A percentile compares a stretch with the other conserved stretches of the same genome.
phyloP scores from a whole-genome alignment of 352 stramenopile genomes.

The Globisporangium parvum region DNA sequence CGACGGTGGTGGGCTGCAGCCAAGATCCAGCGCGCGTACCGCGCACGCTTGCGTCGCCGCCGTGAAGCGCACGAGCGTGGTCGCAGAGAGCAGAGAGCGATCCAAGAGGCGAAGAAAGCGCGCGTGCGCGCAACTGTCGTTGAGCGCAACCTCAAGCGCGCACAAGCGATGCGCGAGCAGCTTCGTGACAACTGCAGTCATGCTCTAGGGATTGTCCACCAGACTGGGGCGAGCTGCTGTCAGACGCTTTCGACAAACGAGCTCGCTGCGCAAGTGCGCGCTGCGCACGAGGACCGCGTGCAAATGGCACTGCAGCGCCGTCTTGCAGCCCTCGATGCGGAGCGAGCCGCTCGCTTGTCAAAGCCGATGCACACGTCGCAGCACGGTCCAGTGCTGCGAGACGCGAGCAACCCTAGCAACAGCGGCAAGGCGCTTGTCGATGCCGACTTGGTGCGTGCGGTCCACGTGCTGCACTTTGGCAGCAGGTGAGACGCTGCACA shows the following conservation, averaged over 20 bases:
- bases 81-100: conserved; percentile 19
- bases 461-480: conserved; percentile 28
- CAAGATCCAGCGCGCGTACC: conserved; percentile 30
- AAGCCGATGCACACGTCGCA: neutral
- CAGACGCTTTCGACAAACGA: neutral
- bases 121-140: conserved; percentile 30
- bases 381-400: neutral
- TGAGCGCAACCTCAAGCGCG: conserved; percentile 33
- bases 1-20: conserved; percentile 22
- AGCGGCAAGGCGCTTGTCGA: conserved; percentile 16
- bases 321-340: conserved; percentile 5
- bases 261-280: neutral
- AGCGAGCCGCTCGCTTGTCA: neutral
- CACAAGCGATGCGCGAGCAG: conserved; percentile 29
- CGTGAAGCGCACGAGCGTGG: conserved; percentile 13
- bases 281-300: conserved; percentile 3
- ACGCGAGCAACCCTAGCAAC: neutral
- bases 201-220: neutral
- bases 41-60: conserved; percentile 9
- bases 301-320: conserved; percentile 7
- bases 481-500: too few species aligned
- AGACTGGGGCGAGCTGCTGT: neutral
- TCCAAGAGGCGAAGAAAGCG: conserved; percentile 23
- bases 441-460: conserved; percentile 22
- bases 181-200: neutral